Base-by-base conservation (phyloP, 2,329 filamentous ascomycete species). In the Aspergillus japonicus region DNA sequence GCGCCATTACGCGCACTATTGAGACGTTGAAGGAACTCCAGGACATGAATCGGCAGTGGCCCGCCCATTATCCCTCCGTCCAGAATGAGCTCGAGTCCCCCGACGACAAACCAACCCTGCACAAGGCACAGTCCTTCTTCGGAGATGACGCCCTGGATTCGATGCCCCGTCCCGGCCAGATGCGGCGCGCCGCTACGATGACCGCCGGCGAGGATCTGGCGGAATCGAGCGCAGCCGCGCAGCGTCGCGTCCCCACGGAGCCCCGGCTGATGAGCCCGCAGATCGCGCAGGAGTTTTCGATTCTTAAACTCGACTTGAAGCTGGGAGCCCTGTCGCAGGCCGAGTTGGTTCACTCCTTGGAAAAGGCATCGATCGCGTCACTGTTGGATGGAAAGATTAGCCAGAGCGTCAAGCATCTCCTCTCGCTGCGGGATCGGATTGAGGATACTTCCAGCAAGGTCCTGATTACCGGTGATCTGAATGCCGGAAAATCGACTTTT, bases 391-490 rank as follows among this genome's bases (percentile, higher is more conserved):
- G 92, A 26, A 96, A 96, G 77, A 96, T 99, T 69, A 89, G 89
- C 68, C 91, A 95, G 62, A 97, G 92, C 73, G 90, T 98, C 72
- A 92, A 92, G 68, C 95, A 99, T 76, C 83, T 99, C 1, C 83
- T 91, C 58, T 87, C 91, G 0, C 82, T 99, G 35, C 88, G 92
- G 61, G 95, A 98, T 66, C 88, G 95, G 56, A 99, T 99, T 63
- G 95, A 98, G 73, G 95, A 99, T 75, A 98, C 92, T 0, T 91
- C 94, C 4, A 98, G 94, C 78, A 99, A 99, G 75, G 95, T 99
- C 1, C 79, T 99, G 59, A 88, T 99, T 19, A 99, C 95, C 0
- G 95, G 95, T 70, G 95, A 99, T 73, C 78, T 99, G 56, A 99
- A 99, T 72, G 94, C 95, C 8, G 95, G 95, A 71, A 99, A 99